Evolutionary conservation across 2,329 filamentous ascomycete genomes (phyloP), one percentile per base, ranked within the genome.

Genomic region (Aspergillus viridinutans): DNA sequence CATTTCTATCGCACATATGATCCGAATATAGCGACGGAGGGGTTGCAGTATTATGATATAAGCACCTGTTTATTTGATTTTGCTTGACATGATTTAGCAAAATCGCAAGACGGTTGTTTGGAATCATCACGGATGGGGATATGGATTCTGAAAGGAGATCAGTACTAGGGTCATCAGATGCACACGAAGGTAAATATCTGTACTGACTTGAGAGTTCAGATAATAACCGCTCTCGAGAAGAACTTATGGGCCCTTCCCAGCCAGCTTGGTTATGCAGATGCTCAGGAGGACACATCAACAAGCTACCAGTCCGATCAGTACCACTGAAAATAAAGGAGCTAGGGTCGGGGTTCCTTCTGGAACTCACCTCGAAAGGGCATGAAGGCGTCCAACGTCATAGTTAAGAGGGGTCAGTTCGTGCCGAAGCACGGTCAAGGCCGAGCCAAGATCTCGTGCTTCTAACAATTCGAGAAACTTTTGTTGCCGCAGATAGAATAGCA

Each of bases 121-220:
- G 94, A 54, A 99, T 89, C 92, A 99, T 97, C 48, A 96, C 90
- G 3, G 92, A 94, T 0, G 94, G 93, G 1, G 94, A 96, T 72
- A 99, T 96, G 56, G 86, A 96, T 79, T 83, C 90, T 93, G 64
- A 58, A 20, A 7, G 23, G 23, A 20, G 7, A 58, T 72, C 57
- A 66, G 59, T 32, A 76, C 54, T 72, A 9, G 21, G 6, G 48
- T 57, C 53, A 56, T 45, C 14, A 25, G 17, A 23, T 7, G 6
- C 26, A 4, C 28, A 32, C 29, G 17, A 6, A 43, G 10, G 10
- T 38, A 14, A 17, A 8, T 12, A 17, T 12, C 12, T 26, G 17
- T 28, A 76, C 85, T 75, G 78, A 94, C 90, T 90, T 25, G 92
- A 96, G 35, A 97, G 78, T 58, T 94, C 85, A 0, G 90, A 90